Base-by-base conservation (phyloP, 2,329 filamentous ascomycete genomes). In the Colletotrichum plurivorum region DNA sequence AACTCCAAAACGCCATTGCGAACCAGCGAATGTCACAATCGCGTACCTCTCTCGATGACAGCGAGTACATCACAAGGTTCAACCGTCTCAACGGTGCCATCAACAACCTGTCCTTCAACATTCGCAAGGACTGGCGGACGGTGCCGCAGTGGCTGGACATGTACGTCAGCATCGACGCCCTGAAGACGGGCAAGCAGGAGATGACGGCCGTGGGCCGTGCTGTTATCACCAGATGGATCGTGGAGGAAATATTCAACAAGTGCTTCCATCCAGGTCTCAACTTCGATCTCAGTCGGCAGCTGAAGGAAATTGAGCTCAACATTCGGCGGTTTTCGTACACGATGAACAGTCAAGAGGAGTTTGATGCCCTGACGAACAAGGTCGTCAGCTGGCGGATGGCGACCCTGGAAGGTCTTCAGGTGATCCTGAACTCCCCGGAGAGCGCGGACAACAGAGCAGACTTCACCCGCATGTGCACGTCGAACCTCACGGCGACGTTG, bases 121-220 rank as follows among this genome's bases (percentile, higher is more conserved):
- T 98, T 72, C 92, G 96, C 71, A 98, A 98, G 81, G 93, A 97
- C 77, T 99, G 96, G 96, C 90, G 89, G 71, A 85, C 85, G 41
- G 86, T 98, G 63, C 96, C 96, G 0, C 78, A 85, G 6, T 98
- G 94, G 94, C 85, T 99, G 52, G 88, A 90, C 63, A 87, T 87
- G 25, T 93, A 90, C 63, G 93, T 97, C 72, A 98, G 95, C 78
- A 87, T 92, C 60, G 95, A 97, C 75, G 95, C 94, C 1, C 86
- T 97, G 62, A 89, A 91, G 75, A 94, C 92, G 10, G 96, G 95
- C 70, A 97, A 95, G 77, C 95, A 98, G 79, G 96, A 99, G 80
- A 99, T 99, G 96, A 98, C 94, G 7, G 95, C 95, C 5, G 92
- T 97, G 25, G 96, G 96, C 16, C 90, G 95, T 62, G 94, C 95